Conservation (phyloP, 495 filamentous ascomycete species). For the Achaetomiella virescens region DNA sequence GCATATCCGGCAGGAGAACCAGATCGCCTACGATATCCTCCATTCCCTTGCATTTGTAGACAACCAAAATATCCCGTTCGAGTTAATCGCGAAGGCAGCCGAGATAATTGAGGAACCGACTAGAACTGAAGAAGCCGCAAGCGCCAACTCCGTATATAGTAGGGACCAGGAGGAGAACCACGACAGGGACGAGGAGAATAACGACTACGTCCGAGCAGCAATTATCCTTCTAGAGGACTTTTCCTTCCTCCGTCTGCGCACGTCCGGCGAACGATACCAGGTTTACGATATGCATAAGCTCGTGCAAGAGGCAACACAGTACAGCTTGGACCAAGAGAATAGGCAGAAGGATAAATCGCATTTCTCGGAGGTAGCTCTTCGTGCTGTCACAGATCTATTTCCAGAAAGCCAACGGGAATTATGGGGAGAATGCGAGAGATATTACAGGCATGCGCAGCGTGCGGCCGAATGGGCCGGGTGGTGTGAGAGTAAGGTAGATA, state of each 20-base stretch:
- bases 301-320: conserved; percentile 23
- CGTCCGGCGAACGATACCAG: background rate
- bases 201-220: conserved; percentile 5
- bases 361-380: conserved; percentile 18
- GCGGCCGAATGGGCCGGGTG: conserved; percentile 13
- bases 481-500: conserved; percentile 7
- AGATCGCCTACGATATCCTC: conserved; percentile 18
- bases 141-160: too few species aligned
- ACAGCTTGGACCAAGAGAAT: conserved; percentile 4
- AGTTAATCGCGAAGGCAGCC: background rate
- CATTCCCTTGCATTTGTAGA: conserved; percentile 19
- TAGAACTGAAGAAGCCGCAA: too few species aligned
- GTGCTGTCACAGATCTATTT: conserved; percentile 10
- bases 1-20: conserved; percentile 17
- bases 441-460: conserved; percentile 10
- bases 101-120: too few species aligned
- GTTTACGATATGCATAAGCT: conserved; percentile 25
- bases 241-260: conserved; percentile 11
- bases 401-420: conserved; percentile 3
- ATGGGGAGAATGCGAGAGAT: conserved; percentile 19
- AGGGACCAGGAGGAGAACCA: background rate
- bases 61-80: conserved; percentile 20
- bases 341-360: conserved; percentile 6
- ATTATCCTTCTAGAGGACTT: conserved; percentile 16
- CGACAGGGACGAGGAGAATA: background rate